Percentiles rank a stretch among this genome's conserved stretches.
Evolutionary conservation across 83 land plant genomes (phyloP).

Genomic region (Diphasiastrum complanatum): DNA sequence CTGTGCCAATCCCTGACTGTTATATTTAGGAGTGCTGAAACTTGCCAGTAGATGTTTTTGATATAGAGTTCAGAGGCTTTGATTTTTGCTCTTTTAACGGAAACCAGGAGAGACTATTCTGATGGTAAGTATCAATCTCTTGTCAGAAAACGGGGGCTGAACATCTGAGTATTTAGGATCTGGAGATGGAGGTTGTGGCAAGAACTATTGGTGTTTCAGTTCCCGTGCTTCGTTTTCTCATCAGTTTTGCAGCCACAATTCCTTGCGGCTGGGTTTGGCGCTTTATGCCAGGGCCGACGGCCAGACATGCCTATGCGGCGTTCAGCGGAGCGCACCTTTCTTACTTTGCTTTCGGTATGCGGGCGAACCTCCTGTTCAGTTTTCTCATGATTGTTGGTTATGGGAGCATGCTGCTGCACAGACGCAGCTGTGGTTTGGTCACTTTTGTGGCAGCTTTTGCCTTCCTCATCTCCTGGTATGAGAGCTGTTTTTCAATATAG

Average conservation of each 20-base stretch:
- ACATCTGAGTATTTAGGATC: no score
- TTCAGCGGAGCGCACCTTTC: constrained; percentile 64
- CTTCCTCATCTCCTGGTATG: constrained; percentile 82
- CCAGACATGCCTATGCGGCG: constrained; percentile 62
- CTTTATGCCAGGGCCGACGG: constrained; percentile 41
- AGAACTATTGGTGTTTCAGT: constrained; percentile 68
- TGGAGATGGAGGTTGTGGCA: constrained; percentile 56
- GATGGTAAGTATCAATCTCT: no score
- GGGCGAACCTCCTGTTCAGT: constrained; percentile 69
- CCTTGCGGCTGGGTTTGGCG: constrained; percentile 65
- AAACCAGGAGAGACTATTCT: no score
- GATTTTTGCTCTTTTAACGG: no score
- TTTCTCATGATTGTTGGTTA: constrained; percentile 66
- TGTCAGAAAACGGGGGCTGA: no score
- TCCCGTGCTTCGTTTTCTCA: constrained; percentile 72
- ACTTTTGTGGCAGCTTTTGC: constrained; percentile 69
- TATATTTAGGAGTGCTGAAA: no score
- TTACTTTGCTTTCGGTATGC: constrained; percentile 68
- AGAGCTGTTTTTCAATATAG: neutral
- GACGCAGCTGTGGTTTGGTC: constrained; percentile 54
- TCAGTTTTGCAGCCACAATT: constrained; percentile 71
- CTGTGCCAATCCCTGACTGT: no score
- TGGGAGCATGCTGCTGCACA: constrained; percentile 55
- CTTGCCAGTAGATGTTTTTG: no score
- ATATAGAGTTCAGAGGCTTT: no score